A percentile compares a stretch with the other conserved stretches of the same genome.
phyloP scores from a whole-genome alignment of 2,329 filamentous ascomycete species.

The Penicillium sclerotiorum region DNA sequence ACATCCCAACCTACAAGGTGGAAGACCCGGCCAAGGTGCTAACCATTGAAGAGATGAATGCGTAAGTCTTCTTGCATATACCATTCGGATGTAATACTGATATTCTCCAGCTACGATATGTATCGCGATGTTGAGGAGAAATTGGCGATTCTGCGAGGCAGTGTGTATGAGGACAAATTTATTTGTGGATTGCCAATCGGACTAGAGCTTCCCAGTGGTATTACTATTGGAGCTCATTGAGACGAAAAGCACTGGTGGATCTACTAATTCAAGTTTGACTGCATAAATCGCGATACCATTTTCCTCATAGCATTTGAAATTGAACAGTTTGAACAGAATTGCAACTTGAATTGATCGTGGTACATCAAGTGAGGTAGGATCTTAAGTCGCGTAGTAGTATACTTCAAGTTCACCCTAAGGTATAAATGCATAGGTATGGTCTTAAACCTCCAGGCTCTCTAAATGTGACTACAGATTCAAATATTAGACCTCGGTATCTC shows the following conservation, averaged over 20 bases:
- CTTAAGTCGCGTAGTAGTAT: no score
- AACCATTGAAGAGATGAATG: constrained; percentile 71
- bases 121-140: constrained; percentile 58
- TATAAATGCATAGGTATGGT: no score
- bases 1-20: constrained; percentile 61
- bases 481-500: no score
- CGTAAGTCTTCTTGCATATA: constrained; percentile 43
- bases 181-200: constrained; percentile 52
- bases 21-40: constrained; percentile 63
- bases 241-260: not conserved
- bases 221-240: constrained; percentile 23
- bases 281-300: no score
- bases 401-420: no score
- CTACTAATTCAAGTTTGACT: not conserved
- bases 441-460: no score
- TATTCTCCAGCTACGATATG: constrained; percentile 57
- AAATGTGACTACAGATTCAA: no score
- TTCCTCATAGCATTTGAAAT: not conserved
- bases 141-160: constrained; percentile 36
- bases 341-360: no score
- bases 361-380: no score
- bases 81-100: no score
- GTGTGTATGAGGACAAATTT: constrained; percentile 42
- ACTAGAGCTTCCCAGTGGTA: constrained; percentile 40
- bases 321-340: no score